Evolutionary conservation across 2,329 filamentous ascomycete species (phyloP), one percentile per base, ranked within the genome.

Genomic region (Ceratocystis smalleyi): DNA sequence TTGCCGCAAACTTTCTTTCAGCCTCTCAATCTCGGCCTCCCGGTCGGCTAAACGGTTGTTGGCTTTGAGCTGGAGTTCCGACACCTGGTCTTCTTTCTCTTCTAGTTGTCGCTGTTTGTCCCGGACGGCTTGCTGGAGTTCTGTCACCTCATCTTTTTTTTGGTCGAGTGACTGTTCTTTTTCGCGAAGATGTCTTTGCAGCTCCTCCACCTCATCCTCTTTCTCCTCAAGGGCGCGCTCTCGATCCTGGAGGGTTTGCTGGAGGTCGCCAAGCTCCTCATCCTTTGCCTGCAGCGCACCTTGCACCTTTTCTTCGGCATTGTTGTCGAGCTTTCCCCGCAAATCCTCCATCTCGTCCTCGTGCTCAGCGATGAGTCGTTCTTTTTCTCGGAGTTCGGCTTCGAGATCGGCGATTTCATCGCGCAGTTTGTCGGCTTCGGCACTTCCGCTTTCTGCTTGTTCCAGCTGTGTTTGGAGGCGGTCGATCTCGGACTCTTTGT

Each of bases 321-420:
- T 66, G 67, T 82, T 79, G 54, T 80, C 77, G 51, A 76, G 72
- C 70, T 77, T 80, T 62, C 76, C 78, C 68, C 83, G 83, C n/a
- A 88, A 72, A 19, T 82, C 80, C 45, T 89, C 87, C 12, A 91
- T 76, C 69, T 89, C 84, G 67, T 91, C 87, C 61, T 94, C 87
- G 22, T 84, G 84, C 68, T 90, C 83, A 60, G 87, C 84, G 45
- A 95, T 80, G 1, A 83, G 72, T 2, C 85, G 83, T 65, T 92
- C 86, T 71, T 90, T 92, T 67, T 89, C 86, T 51, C 88, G 82
- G 12, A 92, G 72, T 7, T 89, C 85, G 3, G 84, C 82, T 73
- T 95, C 87, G 5, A 92, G 77, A 69, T 95, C 88, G 43, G 82
- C 82, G 12, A 95, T 81, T 27, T 88, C 84, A 69, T 90, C 87